Evolutionary conservation across 345 rosid genomes (phyloP), one percentile per base, ranked within the genome.

Genomic region (Tarenaya hassleriana): DNA sequence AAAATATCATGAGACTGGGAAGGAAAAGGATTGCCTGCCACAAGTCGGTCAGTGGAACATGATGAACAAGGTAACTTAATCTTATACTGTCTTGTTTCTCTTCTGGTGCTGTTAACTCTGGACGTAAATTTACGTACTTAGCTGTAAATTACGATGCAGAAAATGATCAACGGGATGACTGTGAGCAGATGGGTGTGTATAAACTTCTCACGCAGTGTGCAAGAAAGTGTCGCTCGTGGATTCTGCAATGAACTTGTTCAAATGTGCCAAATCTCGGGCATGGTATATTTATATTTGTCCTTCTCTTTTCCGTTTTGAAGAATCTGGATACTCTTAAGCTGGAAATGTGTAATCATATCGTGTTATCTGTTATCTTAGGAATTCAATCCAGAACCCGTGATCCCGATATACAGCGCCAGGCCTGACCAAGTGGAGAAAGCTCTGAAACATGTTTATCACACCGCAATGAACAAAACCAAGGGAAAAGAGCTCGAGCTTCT

Each of bases 21-120:
- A 83, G 63, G 99, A 94, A 63, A 94, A 86, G 70, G 97, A 94
- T 54, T 94, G 97, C 48, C 71, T 94, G 52, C 99, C 99, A 0
- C 99, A 94, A 64, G 95, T 94, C 8, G 99, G 99, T 56, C 99
- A 94, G 48, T 94, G 99, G 99, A 94, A 88, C 68, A 94, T 94
- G 99, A 85, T 94, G 97, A 94, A 94, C 77, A 94, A 94, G 88
- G 95, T 86, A 70, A 35, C 9, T 7, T 32, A 3, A 10, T 15
- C 17, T 16, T 10, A 44, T 44, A 1, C 3, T 1, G 11, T 44
- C 49, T 16, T 13, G 14, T 4, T 18, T n/a, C n/a, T n/a, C n/a
- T n/a, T n/a, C n/a, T n/a, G n/a, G n/a, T n/a, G n/a, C n/a, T n/a
- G n/a, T n/a, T n/a, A n/a, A n/a, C n/a, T n/a, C n/a, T n/a, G n/a